These are phyloP conservation scores for Trichocomaceae sp. DNA, from an alignment of 2,329 filamentous ascomycete genomes.

Conservation along the genomic window DNA sequence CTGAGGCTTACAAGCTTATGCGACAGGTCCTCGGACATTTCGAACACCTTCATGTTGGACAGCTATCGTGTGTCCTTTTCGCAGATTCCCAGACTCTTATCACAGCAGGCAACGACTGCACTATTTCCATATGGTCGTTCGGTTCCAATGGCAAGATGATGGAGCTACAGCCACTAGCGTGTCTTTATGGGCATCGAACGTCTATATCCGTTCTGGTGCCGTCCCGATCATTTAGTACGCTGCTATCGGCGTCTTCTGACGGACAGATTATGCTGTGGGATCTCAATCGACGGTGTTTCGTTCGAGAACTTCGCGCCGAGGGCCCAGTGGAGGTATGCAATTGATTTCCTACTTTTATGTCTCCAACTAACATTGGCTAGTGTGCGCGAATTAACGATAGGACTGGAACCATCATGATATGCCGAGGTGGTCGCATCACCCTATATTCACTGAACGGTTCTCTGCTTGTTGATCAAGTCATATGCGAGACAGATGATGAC, in stretches of 20 bases:
- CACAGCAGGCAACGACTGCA: conserved; percentile 87
- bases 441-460: conserved; percentile 86
- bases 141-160: conserved; percentile 60
- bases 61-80: conserved; percentile 75
- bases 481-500: conserved; percentile 68
- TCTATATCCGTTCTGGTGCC: conserved; percentile 76
- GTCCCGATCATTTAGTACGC: conserved; percentile 78
- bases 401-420: conserved; percentile 82
- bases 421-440: conserved; percentile 65
- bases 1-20: conserved; percentile 1
- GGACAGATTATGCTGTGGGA: conserved; percentile 89
- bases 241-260: conserved; percentile 75
- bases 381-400: conserved; percentile 85
- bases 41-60: conserved; percentile 88
- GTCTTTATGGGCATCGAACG: conserved; percentile 83
- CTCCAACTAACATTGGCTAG: conserved; percentile 41
- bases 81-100: conserved; percentile 86
- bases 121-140: conserved; percentile 76
- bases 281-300: conserved; percentile 80
- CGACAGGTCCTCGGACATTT: conserved; percentile 67
- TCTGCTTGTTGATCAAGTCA: conserved; percentile 70
- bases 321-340: conserved; percentile 43
- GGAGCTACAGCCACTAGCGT: conserved; percentile 70
- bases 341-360: background rate
- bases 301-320: conserved; percentile 61